Conservation (phyloP, 1,284 basidiomycete species). For the Cryptococcus jaspeensis region DNA sequence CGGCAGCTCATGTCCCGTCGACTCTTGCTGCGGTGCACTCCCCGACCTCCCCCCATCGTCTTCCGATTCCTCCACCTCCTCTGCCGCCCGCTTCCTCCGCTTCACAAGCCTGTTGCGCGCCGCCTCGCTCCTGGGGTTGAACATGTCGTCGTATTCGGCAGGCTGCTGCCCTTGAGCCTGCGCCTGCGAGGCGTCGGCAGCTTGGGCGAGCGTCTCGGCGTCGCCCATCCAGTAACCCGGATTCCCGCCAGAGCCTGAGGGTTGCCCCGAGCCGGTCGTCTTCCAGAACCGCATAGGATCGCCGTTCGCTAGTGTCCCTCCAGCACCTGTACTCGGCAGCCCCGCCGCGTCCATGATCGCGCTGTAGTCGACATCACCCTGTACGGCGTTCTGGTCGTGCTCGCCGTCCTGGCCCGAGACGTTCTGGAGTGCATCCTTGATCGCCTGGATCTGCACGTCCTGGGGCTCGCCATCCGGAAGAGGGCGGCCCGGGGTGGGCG, state of each 20-base stretch:
- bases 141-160: background rate
- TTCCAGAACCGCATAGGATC: background rate
- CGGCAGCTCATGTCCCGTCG: conserved; percentile 9
- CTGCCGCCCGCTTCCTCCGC: conserved; percentile 6
- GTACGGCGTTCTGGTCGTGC: too few relatives aligned
- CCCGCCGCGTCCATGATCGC: conserved; percentile 10
- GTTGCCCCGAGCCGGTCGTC: background rate
- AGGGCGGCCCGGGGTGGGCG: background rate
- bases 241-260: background rate
- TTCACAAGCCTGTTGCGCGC: too few relatives aligned
- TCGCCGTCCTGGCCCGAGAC: conserved; percentile 5
- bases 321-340: background rate
- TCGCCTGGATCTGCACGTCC: conserved; percentile 16
- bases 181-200: conserved; percentile 10
- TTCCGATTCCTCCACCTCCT: conserved; percentile 1
- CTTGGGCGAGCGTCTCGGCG: conserved; percentile 17
- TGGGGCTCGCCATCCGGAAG: background rate
- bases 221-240: conserved; percentile 5
- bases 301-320: background rate
- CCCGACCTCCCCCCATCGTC: conserved; percentile 3
- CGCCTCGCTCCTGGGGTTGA: background rate
- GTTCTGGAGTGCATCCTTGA: conserved; percentile 21
- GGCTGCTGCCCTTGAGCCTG: background rate
- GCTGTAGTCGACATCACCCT: conserved; percentile 8
- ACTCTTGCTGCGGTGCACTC: background rate